A percentile compares a stretch with the other conserved stretches of the same genome.
Evolutionary conservation across 257 asterid species (phyloP).

Genomic region (Solanum dulcamara): DNA sequence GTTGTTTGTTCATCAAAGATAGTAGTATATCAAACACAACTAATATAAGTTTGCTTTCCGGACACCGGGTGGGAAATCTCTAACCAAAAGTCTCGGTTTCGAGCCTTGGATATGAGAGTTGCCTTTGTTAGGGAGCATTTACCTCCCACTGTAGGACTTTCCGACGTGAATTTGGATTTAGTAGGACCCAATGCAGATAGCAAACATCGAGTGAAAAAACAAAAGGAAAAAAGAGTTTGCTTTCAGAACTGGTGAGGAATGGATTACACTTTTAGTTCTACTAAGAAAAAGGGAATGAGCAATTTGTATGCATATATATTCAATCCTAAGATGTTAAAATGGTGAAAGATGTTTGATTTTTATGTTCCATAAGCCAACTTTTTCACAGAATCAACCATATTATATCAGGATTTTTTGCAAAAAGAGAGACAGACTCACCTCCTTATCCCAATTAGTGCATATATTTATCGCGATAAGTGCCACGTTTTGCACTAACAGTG

Average conservation of each 20-base stretch:
- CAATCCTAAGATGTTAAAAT: not conserved
- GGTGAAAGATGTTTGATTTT: not conserved
- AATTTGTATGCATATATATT: not conserved
- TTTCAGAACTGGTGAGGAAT: not conserved
- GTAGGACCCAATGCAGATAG: not conserved
- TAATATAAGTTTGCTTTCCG: not conserved
- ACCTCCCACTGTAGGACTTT: not conserved
- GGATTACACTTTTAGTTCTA: not conserved
- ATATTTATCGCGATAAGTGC: conserved; percentile 44
- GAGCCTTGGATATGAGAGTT: not conserved
- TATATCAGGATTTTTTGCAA: not conserved
- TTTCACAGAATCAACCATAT: not conserved
- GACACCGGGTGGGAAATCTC: not conserved
- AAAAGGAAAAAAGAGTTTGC: not conserved
- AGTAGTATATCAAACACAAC: not conserved
- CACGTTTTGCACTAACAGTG: conserved; percentile 41
- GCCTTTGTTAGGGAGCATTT: not conserved
- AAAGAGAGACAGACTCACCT: conserved; percentile 25
- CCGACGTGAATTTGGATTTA: not conserved
- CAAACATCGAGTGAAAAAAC: not conserved
- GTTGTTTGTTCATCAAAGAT: not conserved
- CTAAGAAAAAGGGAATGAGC: not conserved
- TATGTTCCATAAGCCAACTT: not conserved
- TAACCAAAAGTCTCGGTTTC: not conserved
- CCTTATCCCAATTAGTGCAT: conserved; percentile 44